Base-by-base conservation (phyloP, 352 stramenopile species). In the Phytophthora europaea region DNA sequence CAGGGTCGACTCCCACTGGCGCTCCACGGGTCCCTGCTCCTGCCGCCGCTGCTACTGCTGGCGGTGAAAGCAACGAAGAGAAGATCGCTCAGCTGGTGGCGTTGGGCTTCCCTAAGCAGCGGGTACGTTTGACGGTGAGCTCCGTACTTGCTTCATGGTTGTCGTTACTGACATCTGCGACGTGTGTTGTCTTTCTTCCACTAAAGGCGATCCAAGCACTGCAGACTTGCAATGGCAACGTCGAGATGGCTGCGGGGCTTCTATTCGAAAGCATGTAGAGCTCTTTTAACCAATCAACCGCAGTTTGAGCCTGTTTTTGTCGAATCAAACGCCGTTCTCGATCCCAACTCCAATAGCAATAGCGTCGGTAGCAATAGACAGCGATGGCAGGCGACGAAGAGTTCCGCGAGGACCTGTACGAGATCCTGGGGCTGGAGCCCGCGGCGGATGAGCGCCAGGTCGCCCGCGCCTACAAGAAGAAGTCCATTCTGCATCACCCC, bases 381-480 rank as follows among this genome's bases (percentile, higher is more conserved):
- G 75, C 59, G 54, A 80, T 77, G 63, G 78, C 72, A 72, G 78
- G 78, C 34, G 65, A 72, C 36, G 76, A 81, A 43, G 73, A 78
- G 56, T 84, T 82, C 47, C 77, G 73, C 20, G 73, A 79, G 54
- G 88, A 93, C 53, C 70, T 92, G 53, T 96, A 96, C 70, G 87
- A 84, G 61, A 83, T 96, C 52, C 79, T 96, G 34, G 89, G 87
- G 10, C 80, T 96, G 47, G 88, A 93, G 38, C 65, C 80, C 54
- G 87, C 84, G 47, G 76, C 81, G 7, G 81, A 93, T 60, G 83
- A 88, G 69, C 85, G 89, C 45, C 79, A 90, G 34, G 83, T 96
- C 18, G 83, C 85, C n/a, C 85, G 85, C 59, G 89, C 89, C 1
- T 96, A 94, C 72, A 94, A 92, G 73, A 93, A 93, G 76, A 91